Base-by-base conservation (phyloP, 345 rosid species). In the Sisymbrium irio region DNA sequence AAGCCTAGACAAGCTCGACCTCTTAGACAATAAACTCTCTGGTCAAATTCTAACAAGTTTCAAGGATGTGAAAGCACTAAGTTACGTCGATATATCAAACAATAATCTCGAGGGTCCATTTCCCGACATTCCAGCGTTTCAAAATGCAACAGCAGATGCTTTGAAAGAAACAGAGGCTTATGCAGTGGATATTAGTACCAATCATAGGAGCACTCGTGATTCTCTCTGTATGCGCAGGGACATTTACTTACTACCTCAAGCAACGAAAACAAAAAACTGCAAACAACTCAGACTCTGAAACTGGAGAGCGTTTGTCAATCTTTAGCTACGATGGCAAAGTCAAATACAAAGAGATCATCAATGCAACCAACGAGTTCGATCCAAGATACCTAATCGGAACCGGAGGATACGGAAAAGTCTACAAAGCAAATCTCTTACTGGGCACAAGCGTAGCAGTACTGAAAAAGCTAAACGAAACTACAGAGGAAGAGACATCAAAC, bases 71-170 rank as follows among this genome's bases (percentile, higher is more conserved):
- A 11, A 0, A 1, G 65, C 77, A 58, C 67, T 83, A 60, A 55
- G 51, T 4, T 10, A 50, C 12, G 44, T 81, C 27, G 71, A 81
- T 54, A 37, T 83, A 25, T 73, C 86, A 12, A 39, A 71, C 69
- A 84, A 84, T 39, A 59, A 81, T 51, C 57, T 84, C 46, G 65
- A 72, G 22, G 85, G 85, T 51, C 82, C 76, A 35, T 37, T 83
- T 63, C 84, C 87, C 2, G 9, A 44, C 49, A 65, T 1, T 37
- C 3, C 22, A 6, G 62, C 73, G 0, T 80, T 80, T 51, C 73
- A 3, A 56, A 58, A 63, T 1, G 77, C 86, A 55, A 32, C 82
- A 1, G 22, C 54, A 11, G 75, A 69, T 7, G 79, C 70, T 19
- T 58, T 80, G 30, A 32, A 13, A 17, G 74, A 28, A 83, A 83